Evolutionary conservation across 2,329 filamentous ascomycete genomes (phyloP), one percentile per base, ranked within the genome.

Genomic region (Bipolaris sorokiniana): DNA sequence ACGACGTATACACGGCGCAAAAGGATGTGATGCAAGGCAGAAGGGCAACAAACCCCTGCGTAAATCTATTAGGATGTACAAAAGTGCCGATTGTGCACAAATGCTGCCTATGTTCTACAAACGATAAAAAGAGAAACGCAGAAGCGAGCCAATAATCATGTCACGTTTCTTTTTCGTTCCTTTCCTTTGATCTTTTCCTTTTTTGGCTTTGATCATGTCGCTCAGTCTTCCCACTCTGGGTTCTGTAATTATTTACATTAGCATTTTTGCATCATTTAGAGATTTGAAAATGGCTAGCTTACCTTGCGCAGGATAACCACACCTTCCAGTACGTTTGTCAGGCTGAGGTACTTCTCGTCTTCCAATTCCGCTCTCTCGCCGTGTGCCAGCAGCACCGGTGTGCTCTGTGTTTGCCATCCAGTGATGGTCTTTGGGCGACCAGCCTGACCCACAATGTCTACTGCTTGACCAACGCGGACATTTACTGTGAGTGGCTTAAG

Each of bases 381-480:
- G 73, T 97, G 90, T n/a, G 91, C 89, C 69, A 99, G 82, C 57
- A 99, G 82, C 45, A 99, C 95, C 0, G 95, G 95, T n/a, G 95
- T 99, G 81, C 91, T 97, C 83, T 99, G 95, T 65, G 95, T 99
- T 80, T 99, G 95, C 95, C 95, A 99, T 51, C 95, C 95, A 9
- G 95, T 99, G 71, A 99, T 99, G 2, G 95, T 99, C 88, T 99
- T 98, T 66, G 95, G 95, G 62, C 94, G 87, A 75, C 95, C 95
- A 11, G 96, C 95, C 78, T 98, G 95, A 49, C 95, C 96, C 38
- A 99, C 95, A 40, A 99, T 93, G 75, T 99, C 95, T 18, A 99
- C 96, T 15, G 96, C 95, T 80, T 99, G 96, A 77, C 95, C 95
- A 42, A 99, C 94, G 31, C 95, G 90, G 15, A 99, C 95, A 70